These are phyloP conservation scores for Corynespora cassiicola DNA, from an alignment of 2,329 filamentous ascomycete species.

Conservation along the genomic window DNA sequence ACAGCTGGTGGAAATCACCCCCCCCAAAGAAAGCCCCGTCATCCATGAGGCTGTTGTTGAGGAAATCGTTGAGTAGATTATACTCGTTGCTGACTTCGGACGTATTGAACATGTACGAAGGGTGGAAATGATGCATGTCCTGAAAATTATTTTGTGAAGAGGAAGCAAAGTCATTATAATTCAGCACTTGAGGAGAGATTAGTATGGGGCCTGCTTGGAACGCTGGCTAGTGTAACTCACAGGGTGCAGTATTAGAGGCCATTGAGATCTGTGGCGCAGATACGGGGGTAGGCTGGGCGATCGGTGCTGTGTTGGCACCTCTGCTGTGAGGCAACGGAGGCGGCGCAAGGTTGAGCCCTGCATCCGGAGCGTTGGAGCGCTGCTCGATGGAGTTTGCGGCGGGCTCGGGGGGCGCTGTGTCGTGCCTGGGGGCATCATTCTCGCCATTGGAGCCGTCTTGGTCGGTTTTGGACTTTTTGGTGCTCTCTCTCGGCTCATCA, in stretches of 20 bases:
- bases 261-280: slow-evolving; percentile 70
- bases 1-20: slow-evolving; percentile 58
- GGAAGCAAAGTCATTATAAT: slow-evolving; percentile 82
- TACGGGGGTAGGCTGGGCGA: slow-evolving; percentile 74
- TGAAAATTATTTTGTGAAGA: slow-evolving; percentile 81
- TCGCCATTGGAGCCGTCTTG: slow-evolving; percentile 43
- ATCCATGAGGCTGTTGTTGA: slow-evolving; percentile 89
- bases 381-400: slow-evolving; percentile 33
- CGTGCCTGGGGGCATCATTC: slow-evolving; percentile 35
- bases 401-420: slow-evolving; percentile 35
- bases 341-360: slow-evolving; percentile 47
- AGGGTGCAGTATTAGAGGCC: slow-evolving; percentile 72
- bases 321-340: slow-evolving; percentile 41
- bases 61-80: slow-evolving; percentile 94
- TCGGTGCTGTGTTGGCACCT: slow-evolving; percentile 59
- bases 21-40: slow-evolving; percentile 56
- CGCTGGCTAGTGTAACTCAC: slow-evolving; percentile 63
- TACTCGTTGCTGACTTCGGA: slow-evolving; percentile 97
- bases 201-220: slow-evolving; percentile 26
- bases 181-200: slow-evolving; percentile 65
- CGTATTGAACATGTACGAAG: slow-evolving; percentile 93
- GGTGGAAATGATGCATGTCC: slow-evolving; percentile 93
- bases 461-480: slow-evolving; percentile 77
- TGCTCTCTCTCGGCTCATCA: slow-evolving; percentile 87
- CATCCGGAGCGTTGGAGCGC: slow-evolving; percentile 38